Evolutionary conservation across 2,329 filamentous ascomycete species (phyloP).

Genomic region (Capronia americana): DNA sequence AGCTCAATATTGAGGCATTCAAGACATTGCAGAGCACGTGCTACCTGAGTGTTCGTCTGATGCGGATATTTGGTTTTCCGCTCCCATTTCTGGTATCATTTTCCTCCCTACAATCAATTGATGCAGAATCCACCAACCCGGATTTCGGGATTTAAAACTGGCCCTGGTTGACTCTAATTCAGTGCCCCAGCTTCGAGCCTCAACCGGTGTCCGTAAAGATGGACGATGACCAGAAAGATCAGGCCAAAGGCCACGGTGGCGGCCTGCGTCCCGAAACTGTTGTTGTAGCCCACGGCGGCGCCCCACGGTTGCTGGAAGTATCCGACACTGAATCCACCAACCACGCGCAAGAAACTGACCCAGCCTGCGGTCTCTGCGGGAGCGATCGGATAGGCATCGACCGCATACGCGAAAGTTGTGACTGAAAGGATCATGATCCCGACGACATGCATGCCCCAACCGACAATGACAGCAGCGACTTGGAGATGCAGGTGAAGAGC

Average conservation of each 20-base stretch:
- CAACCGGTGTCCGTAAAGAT: constrained; percentile 42
- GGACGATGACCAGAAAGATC: constrained; percentile 49
- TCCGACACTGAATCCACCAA: constrained; percentile 54
- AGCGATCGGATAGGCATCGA: constrained; percentile 62
- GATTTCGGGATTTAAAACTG: too few relatives aligned
- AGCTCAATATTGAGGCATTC: too few relatives aligned
- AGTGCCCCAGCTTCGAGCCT: background rate
- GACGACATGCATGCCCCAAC: constrained; percentile 58
- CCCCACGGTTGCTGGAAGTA: constrained; percentile 62
- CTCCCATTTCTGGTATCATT: too few relatives aligned
- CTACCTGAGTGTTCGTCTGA: too few relatives aligned
- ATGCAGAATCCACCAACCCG: too few relatives aligned
- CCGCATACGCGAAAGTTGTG: constrained; percentile 58
- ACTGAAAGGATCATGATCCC: constrained; percentile 45
- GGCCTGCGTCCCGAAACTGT: constrained; percentile 56
- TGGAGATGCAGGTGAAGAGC: constrained; percentile 57
- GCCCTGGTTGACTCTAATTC: background rate
- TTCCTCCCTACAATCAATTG: too few relatives aligned
- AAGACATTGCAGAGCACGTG: too few relatives aligned
- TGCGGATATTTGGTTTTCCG: too few relatives aligned
- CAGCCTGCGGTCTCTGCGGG: constrained; percentile 60
- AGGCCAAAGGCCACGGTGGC: constrained; percentile 48
- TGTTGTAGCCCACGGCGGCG: constrained; percentile 48
- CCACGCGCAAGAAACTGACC: constrained; percentile 57
- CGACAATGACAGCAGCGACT: constrained; percentile 56